Evolutionary conservation across 768 basidiomycete genomes (phyloP), one percentile per base, ranked within the genome.

Genomic region (Amanita subjunquillea): DNA sequence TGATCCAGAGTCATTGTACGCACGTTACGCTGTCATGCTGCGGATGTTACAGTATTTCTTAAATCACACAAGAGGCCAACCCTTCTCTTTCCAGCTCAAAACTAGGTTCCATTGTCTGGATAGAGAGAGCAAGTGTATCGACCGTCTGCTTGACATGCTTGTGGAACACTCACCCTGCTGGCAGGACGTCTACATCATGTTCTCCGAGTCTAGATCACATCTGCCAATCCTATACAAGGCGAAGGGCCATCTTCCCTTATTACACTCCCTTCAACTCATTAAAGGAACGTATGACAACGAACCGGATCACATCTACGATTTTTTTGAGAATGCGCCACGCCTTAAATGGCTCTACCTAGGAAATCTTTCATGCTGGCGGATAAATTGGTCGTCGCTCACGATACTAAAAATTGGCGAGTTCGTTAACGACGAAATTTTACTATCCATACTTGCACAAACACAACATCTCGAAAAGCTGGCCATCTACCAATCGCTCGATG

Each of bases 401-500:
- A 29, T 51, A 22, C 22, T 42, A 20, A 51, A 43, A 42, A 23
- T 43, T 6, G 32, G 41, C 25, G 38, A 36, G 22, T 43, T 42
- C 40, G 3, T 20, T 22, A 4, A 15, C 4, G 39, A 34, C 22
- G 40, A 23, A 4, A 17, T 20, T 10, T n/a, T 51, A n/a, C 27
- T 51, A 13, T 34, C 29, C 6, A n/a, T 51, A 13, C 50, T 51
- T 30, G 17, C 27, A 17, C 50, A 51, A 43, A 32, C 50, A 9
- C 32, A 34, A 20, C 41, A 30, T n/a, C 41, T 51, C 12, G 50
- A 51, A 25, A 51, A 51, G 30, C 41, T 51, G 2, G 50, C 39
- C 17, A 34, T 51, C 6, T 32, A 36, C 13, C 13, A 34, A 23
- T 34, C 29, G 12, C 34, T 42, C 7, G 37, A 38, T n/a, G 34